Conservation (phyloP, 2,329 filamentous ascomycete species). For the Dothideomycetes sp. region DNA sequence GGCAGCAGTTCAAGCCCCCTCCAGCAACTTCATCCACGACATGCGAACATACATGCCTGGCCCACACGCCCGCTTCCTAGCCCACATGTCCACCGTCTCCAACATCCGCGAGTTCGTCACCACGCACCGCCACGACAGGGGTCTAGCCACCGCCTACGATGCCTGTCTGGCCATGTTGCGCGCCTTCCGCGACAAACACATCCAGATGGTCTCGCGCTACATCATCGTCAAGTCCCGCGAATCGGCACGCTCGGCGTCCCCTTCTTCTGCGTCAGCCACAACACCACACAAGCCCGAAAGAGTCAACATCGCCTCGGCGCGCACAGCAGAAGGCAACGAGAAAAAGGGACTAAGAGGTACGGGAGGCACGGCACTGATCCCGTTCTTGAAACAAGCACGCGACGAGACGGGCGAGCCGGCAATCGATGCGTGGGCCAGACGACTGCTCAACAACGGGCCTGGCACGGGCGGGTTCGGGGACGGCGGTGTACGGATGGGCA, state of each 20-base stretch:
- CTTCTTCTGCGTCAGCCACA: constrained; percentile 5
- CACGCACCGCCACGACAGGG: constrained; percentile 45
- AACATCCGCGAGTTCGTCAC: constrained; percentile 83
- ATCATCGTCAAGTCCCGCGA: constrained; percentile 83
- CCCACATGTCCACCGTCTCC: constrained; percentile 65
- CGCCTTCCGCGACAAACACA: constrained; percentile 81
- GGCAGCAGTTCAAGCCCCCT: constrained; percentile 31
- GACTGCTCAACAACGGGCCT: constrained; percentile 40
- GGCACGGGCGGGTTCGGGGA: constrained; percentile 37
- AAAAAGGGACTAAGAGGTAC: constrained; percentile 68
- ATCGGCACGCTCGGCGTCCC: constrained; percentile 26
- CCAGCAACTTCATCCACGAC: constrained; percentile 87
- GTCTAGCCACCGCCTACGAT: constrained; percentile 73
- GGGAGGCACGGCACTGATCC: constrained; percentile 85
- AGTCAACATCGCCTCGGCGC: constrained; percentile 54
- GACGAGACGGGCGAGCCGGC: constrained; percentile 93
- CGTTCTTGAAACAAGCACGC: constrained; percentile 90
- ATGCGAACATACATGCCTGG: constrained; percentile 98
- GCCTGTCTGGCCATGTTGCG: constrained; percentile 74
- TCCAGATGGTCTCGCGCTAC: constrained; percentile 90
- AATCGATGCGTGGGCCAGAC: constrained; percentile 54
- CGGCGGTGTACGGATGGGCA: constrained; percentile 37
- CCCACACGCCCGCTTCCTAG: constrained; percentile 77
- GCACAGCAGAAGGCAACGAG: constrained; percentile 22
- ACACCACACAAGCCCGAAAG: constrained; percentile 12